Conservation (phyloP, 345 rosid genomes). For the Hirschfeldia incana region DNA sequence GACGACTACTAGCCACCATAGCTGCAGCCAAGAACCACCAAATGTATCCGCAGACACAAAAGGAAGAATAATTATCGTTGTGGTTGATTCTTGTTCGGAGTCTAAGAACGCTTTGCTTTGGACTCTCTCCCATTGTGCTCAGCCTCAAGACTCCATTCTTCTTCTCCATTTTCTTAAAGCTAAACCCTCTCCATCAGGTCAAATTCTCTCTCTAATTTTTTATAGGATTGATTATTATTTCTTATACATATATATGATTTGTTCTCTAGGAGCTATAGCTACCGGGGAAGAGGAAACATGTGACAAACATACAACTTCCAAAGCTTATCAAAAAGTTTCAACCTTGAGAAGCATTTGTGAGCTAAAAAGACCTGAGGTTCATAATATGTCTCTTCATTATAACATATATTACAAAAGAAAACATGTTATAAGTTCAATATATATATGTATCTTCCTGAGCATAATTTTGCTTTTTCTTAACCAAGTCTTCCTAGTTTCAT, state of each 20-base stretch:
- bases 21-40: conserved; percentile 25
- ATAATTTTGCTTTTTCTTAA: background rate
- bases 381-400: background rate
- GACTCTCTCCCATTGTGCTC: conserved; percentile 87
- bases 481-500: background rate
- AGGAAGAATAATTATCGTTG: conserved; percentile 81
- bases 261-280: conserved; percentile 6
- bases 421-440: background rate
- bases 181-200: conserved; percentile 35
- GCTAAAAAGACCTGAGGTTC: conserved; percentile 80
- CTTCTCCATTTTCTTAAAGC: conserved; percentile 65
- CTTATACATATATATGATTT: background rate
- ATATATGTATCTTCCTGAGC: background rate
- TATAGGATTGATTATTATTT: background rate
- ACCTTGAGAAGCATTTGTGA: conserved; percentile 64
- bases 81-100: conserved; percentile 76
- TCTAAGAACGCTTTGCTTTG: conserved; percentile 84
- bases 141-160: conserved; percentile 66
- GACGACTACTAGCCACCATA: conserved; percentile 44
- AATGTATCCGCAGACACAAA: conserved; percentile 19
- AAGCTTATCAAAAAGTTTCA: conserved; percentile 49
- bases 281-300: conserved; percentile 36
- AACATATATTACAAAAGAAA: background rate
- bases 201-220: background rate
- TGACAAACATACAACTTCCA: conserved; percentile 47